These are phyloP conservation scores for Arbutus unedo DNA, from an alignment of 148 eudicot genomes.

Conservation along the genomic window DNA sequence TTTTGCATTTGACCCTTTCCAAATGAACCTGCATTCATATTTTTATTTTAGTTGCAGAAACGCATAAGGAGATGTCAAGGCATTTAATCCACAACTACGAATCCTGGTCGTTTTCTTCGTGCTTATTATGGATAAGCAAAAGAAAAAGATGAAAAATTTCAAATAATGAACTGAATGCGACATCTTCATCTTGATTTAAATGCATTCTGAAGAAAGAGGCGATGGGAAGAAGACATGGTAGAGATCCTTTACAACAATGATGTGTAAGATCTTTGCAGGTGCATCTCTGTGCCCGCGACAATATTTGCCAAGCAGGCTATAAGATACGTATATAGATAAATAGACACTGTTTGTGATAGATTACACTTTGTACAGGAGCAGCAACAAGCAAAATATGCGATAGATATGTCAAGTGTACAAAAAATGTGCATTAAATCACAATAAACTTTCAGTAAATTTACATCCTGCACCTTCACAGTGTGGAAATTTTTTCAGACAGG, in stretches of 20 bases:
- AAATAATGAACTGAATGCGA: not conserved
- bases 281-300: too few relatives aligned
- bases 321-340: not conserved
- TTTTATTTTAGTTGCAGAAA: not conserved
- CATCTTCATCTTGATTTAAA: not conserved
- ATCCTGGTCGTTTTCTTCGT: not conserved
- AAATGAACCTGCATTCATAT: slow-evolving; percentile 55
- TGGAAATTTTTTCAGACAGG: not conserved
- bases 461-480: not conserved
- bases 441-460: not conserved
- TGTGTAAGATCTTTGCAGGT: not conserved
- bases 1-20: slow-evolving; percentile 92
- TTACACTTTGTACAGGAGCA: not conserved
- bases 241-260: not conserved
- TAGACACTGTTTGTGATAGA: not conserved
- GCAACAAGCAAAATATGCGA: not conserved
- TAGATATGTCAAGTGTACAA: not conserved
- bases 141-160: not conserved
- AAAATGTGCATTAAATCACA: not conserved
- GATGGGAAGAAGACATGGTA: not conserved
- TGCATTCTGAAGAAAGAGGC: too few relatives aligned
- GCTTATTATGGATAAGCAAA: not conserved
- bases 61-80: not conserved
- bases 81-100: not conserved
- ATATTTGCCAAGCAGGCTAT: not conserved